These are phyloP conservation scores for Chaetothyriales sp. DNA, from an alignment of 2,329 filamentous ascomycete genomes.

Conservation along the genomic window DNA sequence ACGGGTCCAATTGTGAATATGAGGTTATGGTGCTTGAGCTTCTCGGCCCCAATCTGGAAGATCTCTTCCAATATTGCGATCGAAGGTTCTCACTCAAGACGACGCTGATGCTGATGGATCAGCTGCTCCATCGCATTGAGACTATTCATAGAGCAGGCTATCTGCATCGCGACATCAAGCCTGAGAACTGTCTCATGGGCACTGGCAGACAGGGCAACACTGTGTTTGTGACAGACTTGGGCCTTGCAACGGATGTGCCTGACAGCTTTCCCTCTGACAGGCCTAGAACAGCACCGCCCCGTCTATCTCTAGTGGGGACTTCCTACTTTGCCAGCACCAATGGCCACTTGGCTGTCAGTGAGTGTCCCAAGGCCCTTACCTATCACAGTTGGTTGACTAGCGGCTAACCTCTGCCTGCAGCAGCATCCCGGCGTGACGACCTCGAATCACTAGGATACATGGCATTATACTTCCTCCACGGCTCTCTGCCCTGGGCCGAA, in stretches of 20 bases:
- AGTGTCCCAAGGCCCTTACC: conserved; percentile 2
- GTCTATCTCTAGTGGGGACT: conserved; percentile 13
- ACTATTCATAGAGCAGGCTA: conserved; percentile 15
- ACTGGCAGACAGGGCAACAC: conserved; percentile 17
- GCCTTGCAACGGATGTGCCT: conserved; percentile 15
- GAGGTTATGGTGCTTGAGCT: conserved; percentile 12
- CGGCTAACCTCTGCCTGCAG: conserved; percentile 3
- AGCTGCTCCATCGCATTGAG: conserved; percentile 18
- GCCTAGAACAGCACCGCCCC: conserved; percentile 1
- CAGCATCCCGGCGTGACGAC: conserved; percentile 3
- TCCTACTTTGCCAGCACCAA: conserved; percentile 17
- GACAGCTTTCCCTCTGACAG: too few relatives aligned
- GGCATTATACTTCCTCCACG: conserved; percentile 56
- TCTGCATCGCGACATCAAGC: conserved; percentile 21
- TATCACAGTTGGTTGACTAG: conserved; percentile 2
- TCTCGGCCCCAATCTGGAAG: conserved; percentile 19
- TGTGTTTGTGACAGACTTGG: conserved; percentile 19
- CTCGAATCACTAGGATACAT: conserved; percentile 43
- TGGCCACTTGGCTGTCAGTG: conserved; percentile 12
- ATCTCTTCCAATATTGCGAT: conserved; percentile 19
- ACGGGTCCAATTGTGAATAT: conserved; percentile 10
- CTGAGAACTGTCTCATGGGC: conserved; percentile 20
- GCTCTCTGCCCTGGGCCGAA: conserved; percentile 56
- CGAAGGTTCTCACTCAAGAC: conserved; percentile 20
- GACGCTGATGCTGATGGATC: conserved; percentile 19